Conservation (phyloP, 805 yeast genomes). For the Metschnikowia reukaufii region DNA sequence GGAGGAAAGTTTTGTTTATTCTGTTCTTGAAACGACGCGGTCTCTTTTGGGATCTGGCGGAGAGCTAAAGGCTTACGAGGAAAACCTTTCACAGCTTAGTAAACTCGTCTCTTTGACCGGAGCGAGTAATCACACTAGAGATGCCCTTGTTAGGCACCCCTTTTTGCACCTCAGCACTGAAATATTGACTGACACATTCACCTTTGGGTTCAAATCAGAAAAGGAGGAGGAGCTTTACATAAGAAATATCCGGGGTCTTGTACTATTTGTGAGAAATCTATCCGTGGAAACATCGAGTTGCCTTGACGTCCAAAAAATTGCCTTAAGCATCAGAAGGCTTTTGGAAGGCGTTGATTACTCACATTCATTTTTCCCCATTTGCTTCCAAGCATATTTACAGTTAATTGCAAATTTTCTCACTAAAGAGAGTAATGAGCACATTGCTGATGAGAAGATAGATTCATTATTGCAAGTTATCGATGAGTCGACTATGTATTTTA, state of each 20-base stretch:
- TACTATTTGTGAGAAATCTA: constrained; percentile 51
- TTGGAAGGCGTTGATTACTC: background rate
- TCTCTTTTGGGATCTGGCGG: constrained; percentile 2
- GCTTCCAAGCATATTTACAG: constrained; percentile 17
- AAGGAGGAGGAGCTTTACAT: constrained; percentile 11
- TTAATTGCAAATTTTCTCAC: constrained; percentile 15
- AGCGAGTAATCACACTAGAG: background rate
- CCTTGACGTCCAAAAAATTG: constrained; percentile 8
- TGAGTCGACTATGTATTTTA: background rate
- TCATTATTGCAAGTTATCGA: constrained; percentile 6
- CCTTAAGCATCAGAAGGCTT: constrained; percentile 13
- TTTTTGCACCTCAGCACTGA: constrained; percentile 4
- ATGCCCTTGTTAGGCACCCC: background rate
- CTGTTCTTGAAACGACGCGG: constrained; percentile 2
- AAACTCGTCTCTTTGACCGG: constrained; percentile 2
- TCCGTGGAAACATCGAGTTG: constrained; percentile 26
- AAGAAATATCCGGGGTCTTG: constrained; percentile 46
- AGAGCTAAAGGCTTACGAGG: background rate
- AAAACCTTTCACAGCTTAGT: constrained; percentile 2
- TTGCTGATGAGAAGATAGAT: background rate
- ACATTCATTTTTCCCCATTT: constrained; percentile 4
- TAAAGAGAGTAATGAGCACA: background rate
- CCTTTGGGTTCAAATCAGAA: background rate
- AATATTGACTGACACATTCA: background rate
- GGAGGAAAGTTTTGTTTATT: background rate